Evolutionary conservation across 2,329 filamentous ascomycete species (phyloP), one percentile per base, ranked within the genome.

Genomic region (Paecilomyces sp.): DNA sequence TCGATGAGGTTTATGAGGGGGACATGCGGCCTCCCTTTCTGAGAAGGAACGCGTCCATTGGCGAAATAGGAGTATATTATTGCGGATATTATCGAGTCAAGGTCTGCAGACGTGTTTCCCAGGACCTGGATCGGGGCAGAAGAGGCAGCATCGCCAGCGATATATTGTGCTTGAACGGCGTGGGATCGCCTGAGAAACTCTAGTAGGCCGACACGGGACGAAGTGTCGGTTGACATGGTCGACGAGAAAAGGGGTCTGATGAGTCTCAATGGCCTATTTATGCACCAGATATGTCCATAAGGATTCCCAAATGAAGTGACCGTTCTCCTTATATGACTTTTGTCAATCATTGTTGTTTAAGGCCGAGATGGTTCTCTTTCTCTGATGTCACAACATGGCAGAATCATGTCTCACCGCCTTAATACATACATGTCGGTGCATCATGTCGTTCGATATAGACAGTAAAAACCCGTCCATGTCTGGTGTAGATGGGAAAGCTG

Each of bases 71-170:
- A 81, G 67, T 83, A 86, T n/a, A 86, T 69, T 36, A 88, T 75
- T 7, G 84, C 83, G 59, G 81, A 82, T 59, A 84, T 81, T 67
- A 87, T 83, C 30, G 85, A 87, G 73, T 88, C 85, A 58, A 88
- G 79, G 68, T 88, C 85, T 67, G 74, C 74, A n/a, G 77, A 77
- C 13, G 74, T 72, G 57, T 80, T 79, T 24, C 75, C 77, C 41
- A 78, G 66, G 22, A 79, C 76, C 59, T 77, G 75, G 25, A 76
- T 68, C 0, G 70, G 72, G 13, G 59, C 55, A 25, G 60, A 60
- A 5, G 66, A 60, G 7, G 60, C 18, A 9, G 2, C 41, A 47
- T 22, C 31, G 15, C 66, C 65, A 11, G 65, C 60, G 2, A 73
- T 55, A 58, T 69, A 72, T 53, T 64, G 65, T 18, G 66, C 67